Evolutionary conservation across 495 filamentous ascomycete genomes (phyloP).

Genomic region (Acidomyces sp.): DNA sequence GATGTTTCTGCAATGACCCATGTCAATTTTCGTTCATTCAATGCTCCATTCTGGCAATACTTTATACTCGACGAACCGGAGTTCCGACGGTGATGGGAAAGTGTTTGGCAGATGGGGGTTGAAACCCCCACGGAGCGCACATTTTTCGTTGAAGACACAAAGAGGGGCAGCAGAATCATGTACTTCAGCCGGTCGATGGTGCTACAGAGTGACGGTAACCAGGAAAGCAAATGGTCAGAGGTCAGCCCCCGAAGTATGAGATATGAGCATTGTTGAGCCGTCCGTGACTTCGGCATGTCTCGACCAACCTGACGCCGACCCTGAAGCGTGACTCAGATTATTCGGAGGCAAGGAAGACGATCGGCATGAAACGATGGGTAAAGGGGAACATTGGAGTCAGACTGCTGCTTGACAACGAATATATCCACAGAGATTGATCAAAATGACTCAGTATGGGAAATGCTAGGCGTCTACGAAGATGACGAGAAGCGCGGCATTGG

Average conservation of each 20-base stretch:
- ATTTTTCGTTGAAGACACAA: slow-evolving; percentile 14
- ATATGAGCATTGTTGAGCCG: slow-evolving; percentile 8
- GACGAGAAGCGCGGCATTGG: slow-evolving; percentile 12
- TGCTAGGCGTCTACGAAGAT: slow-evolving; percentile 13
- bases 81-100: slow-evolving; percentile 6
- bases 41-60: slow-evolving; percentile 12
- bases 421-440: neutral
- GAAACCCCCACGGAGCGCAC: slow-evolving; percentile 10
- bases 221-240: slow-evolving; percentile 2
- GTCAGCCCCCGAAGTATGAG: neutral
- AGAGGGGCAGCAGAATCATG: slow-evolving; percentile 5
- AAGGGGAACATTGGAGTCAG: slow-evolving; percentile 10
- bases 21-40: slow-evolving; percentile 10
- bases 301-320: no score
- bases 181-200: slow-evolving; percentile 13
- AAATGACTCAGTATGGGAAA: slow-evolving; percentile 10
- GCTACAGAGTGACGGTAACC: slow-evolving; percentile 12
- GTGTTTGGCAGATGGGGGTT: slow-evolving; percentile 7
- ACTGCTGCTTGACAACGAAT: neutral
- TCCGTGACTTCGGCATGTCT: no score
- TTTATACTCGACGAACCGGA: slow-evolving; percentile 1
- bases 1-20: slow-evolving; percentile 9
- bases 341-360: slow-evolving; percentile 14
- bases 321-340: no score
- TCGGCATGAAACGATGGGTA: slow-evolving; percentile 11